phyloP scores from a whole-genome alignment of 805 yeast species.

The Candida lessepsii region DNA sequence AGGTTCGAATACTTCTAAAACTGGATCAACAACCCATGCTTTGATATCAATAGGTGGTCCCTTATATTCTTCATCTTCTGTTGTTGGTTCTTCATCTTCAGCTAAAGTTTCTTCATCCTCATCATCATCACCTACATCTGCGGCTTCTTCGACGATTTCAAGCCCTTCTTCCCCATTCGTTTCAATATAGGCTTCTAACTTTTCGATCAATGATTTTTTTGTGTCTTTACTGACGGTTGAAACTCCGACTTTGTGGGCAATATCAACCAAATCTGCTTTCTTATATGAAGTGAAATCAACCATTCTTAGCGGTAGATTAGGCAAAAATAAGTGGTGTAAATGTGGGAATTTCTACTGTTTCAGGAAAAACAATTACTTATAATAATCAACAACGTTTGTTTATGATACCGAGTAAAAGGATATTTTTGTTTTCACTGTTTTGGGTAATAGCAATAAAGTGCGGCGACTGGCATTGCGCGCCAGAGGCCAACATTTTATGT shows the following conservation, averaged over 20 bases:
- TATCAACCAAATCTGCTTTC: slow-evolving; percentile 40
- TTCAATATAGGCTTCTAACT: slow-evolving; percentile 29
- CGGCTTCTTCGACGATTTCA: slow-evolving; percentile 12
- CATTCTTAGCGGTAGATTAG: slow-evolving; percentile 20
- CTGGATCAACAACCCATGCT: slow-evolving; percentile 38
- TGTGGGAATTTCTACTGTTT: slow-evolving; percentile 5
- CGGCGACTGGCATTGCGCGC: too few relatives aligned
- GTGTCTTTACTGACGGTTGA: slow-evolving; percentile 39
- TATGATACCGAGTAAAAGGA: slow-evolving; percentile 1
- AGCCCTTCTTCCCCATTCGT: slow-evolving; percentile 25
- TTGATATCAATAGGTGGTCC: slow-evolving; percentile 43
- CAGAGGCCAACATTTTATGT: too few relatives aligned
- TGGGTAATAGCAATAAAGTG: too few relatives aligned
- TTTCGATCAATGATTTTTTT: slow-evolving; percentile 40
- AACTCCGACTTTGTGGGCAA: slow-evolving; percentile 35
- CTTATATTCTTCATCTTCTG: slow-evolving; percentile 31
- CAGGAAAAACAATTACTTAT: slow-evolving; percentile 5
- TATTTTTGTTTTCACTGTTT: slow-evolving; percentile 7
- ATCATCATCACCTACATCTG: slow-evolving; percentile 18
- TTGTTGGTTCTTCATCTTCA: slow-evolving; percentile 26
- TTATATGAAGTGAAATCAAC: slow-evolving; percentile 34
- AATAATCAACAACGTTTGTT: slow-evolving; percentile 5
- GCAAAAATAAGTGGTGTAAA: not conserved
- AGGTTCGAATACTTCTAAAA: slow-evolving; percentile 29
- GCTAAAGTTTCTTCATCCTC: slow-evolving; percentile 25